These are phyloP conservation scores for Monosporascus sp. DNA, from an alignment of 2,329 filamentous ascomycete species.

Conservation along the genomic window DNA sequence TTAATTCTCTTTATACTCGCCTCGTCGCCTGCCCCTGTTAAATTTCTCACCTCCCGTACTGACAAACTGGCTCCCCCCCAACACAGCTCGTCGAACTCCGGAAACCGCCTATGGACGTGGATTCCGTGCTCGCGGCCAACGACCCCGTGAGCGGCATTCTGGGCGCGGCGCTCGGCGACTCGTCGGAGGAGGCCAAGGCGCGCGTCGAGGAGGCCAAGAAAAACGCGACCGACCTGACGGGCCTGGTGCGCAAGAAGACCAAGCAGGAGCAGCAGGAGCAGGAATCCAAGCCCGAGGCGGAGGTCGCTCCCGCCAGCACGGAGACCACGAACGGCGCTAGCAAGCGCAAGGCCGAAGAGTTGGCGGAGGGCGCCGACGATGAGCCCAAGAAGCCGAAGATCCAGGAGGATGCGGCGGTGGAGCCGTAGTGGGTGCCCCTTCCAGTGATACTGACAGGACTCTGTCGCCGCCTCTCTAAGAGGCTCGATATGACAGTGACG, in stretches of 20 bases:
- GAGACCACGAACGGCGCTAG: conserved; percentile 29
- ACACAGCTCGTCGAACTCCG: conserved; percentile 64
- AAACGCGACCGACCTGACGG: conserved; percentile 66
- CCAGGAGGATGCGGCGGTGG: conserved; percentile 19
- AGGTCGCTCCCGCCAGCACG: conserved; percentile 20
- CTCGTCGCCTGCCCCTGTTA: conserved; percentile 17
- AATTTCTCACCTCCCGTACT: conserved; percentile 1
- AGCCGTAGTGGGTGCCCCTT: neutral
- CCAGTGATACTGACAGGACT: neutral
- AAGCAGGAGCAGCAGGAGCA: conserved; percentile 30
- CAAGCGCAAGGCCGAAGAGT: conserved; percentile 39
- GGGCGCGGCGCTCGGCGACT: conserved; percentile 58
- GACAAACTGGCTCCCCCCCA: conserved; percentile 9
- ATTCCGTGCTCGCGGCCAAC: conserved; percentile 47
- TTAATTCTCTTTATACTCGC: conserved; percentile 17
- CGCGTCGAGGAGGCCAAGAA: conserved; percentile 69
- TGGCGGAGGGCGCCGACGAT: conserved; percentile 22
- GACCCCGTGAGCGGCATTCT: conserved; percentile 55
- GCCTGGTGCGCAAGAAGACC: conserved; percentile 66
- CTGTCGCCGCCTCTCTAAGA: too few relatives aligned
- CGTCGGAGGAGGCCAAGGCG: conserved; percentile 55
- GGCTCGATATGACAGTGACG: too few relatives aligned
- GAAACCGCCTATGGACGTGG: conserved; percentile 55
- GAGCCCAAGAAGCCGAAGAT: conserved; percentile 34
- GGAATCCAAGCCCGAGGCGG: conserved; percentile 21